Percentiles rank a stretch among this genome's conserved stretches.
These are phyloP conservation scores for Eleusine coracana DNA, from an alignment of 176 grass and related monocot species.

Conservation along the genomic window DNA sequence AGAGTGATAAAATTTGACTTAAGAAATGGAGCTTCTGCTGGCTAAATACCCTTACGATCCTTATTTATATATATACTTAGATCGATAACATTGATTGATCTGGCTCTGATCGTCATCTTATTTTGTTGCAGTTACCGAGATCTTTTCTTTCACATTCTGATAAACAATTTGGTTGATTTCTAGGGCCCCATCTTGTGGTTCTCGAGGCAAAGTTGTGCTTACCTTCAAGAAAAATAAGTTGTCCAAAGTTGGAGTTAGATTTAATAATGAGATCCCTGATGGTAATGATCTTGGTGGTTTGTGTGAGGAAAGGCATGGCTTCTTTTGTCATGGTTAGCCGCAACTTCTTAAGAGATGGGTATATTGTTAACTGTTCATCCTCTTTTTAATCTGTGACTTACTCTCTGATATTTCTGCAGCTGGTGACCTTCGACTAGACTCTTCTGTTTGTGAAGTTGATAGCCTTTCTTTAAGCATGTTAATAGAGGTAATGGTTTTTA, in stretches of 20 bases:
- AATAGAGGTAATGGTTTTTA: constrained; percentile 59
- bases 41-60: not conserved
- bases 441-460: constrained; percentile 40
- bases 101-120: not conserved
- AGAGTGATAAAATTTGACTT: not conserved
- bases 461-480: constrained; percentile 60
- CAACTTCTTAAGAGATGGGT: constrained; percentile 6
- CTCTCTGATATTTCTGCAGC: constrained; percentile 36
- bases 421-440: constrained; percentile 49
- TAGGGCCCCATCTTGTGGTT: constrained; percentile 64
- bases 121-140: not conserved
- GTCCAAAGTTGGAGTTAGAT: constrained; percentile 82
- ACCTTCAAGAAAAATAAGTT: constrained; percentile 60
- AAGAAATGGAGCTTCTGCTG: not conserved
- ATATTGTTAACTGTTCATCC: not conserved
- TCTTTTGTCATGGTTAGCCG: constrained; percentile 66
- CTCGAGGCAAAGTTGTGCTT: constrained; percentile 74
- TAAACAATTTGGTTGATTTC: constrained; percentile 20
- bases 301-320: constrained; percentile 72
- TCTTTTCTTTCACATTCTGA: not conserved
- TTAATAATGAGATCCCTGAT: constrained; percentile 62
- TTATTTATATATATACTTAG: not conserved
- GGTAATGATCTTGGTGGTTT: constrained; percentile 84
- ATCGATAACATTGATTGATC: not conserved
- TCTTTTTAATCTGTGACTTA: constrained; percentile 13